Evolutionary conservation across 306 rosid species (phyloP), one percentile per base, ranked within the genome.

Genomic region (Comarum palustre): DNA sequence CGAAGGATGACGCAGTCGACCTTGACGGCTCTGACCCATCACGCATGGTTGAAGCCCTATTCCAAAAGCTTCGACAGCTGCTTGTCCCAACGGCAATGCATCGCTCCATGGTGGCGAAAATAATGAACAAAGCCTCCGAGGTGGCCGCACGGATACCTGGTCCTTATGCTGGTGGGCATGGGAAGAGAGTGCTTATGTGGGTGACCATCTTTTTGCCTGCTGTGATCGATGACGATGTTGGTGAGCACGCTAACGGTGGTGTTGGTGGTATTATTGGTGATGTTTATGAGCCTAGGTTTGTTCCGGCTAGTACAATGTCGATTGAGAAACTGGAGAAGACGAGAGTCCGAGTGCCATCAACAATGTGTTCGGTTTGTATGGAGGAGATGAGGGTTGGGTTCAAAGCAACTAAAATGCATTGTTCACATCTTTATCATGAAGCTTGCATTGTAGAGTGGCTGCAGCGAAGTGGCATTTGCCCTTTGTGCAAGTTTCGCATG

Each of bases 401-500:
- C n/a, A 36, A 69, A 19, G 36, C 74, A 6, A 36, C 46, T 15
- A 19, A 5, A 2, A 50, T 52, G 74, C 74, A 48, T 7, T 50
- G 74, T 16, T 34, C 20, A 9, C 74, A 69, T 69, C 74, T 69
- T 36, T 69, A 34, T 48, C 74, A 69, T 15, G 4, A 36, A 5
- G 45, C 5, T 7, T 69, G 48, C 48, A 69, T 69, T 69, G 22
- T n/a, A 4, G 36, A 20, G 48, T 34, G 74, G 63, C 31, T 69
- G 48, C 3, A 69, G 8, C 38, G 6, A 6, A 69, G 63, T 24
- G 24, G 63, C 63, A 34, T 69, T 69, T 51, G 73, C 61, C 73
- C 73, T 10, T 14, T 69, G 73, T 69, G 73, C 5, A 55, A 41
- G 34, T 42, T 20, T 20, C 16, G 11, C 0, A 11, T 66, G 54